Evolutionary conservation across 2,329 filamentous ascomycete genomes (phyloP).

Genomic region (Coniochaeta hoffmannii): DNA sequence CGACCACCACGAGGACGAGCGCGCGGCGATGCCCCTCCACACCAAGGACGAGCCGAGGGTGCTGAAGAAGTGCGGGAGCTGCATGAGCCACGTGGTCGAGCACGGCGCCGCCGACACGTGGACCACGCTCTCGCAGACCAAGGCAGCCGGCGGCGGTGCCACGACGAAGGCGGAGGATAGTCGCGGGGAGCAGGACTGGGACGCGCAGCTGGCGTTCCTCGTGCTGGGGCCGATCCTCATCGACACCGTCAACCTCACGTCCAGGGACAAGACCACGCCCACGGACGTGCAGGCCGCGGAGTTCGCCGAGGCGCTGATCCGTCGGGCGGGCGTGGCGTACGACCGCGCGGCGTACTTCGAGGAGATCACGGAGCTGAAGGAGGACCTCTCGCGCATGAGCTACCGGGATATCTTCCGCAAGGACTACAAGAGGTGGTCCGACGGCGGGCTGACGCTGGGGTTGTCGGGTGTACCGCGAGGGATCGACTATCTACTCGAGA

Average conservation of each 20-base stretch:
- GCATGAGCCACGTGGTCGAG: conserved; percentile 61
- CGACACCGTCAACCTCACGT: conserved; percentile 61
- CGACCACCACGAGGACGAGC: conserved; percentile 75
- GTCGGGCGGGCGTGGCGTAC: conserved; percentile 30
- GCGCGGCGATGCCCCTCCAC: conserved; percentile 36
- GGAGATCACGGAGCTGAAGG: conserved; percentile 56
- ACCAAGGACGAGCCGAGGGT: conserved; percentile 46
- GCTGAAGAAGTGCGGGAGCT: conserved; percentile 63
- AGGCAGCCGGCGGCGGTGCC: not conserved
- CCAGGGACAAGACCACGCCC: conserved; percentile 56
- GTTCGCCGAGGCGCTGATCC: conserved; percentile 42
- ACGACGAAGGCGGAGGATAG: conserved; percentile 29
- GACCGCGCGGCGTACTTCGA: conserved; percentile 49
- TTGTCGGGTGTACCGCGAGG: conserved; percentile 58
- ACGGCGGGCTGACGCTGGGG: conserved; percentile 51
- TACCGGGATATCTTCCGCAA: conserved; percentile 66
- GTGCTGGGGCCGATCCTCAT: conserved; percentile 65
- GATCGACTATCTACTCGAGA: conserved; percentile 51
- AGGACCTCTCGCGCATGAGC: conserved; percentile 53
- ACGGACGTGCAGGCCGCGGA: conserved; percentile 51
- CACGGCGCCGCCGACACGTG: conserved; percentile 47
- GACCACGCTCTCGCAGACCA: conserved; percentile 36
- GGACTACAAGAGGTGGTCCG: conserved; percentile 77
- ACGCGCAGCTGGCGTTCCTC: conserved; percentile 57
- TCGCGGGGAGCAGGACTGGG: conserved; percentile 24